phyloP scores from a whole-genome alignment of 805 yeast genomes.

The Cyberlindnera sargentensis region DNA sequence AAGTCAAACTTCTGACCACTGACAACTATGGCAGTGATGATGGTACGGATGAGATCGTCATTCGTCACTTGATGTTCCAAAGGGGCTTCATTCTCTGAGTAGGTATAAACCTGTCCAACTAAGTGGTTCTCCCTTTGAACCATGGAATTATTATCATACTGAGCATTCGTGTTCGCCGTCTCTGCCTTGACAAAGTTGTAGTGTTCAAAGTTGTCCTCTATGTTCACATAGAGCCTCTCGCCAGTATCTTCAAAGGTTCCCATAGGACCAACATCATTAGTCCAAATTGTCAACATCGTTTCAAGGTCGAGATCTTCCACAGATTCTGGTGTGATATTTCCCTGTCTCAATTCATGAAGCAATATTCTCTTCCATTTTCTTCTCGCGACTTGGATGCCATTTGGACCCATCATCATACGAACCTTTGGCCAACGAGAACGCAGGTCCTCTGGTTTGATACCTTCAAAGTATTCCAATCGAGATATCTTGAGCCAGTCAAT shows the following conservation, averaged over 20 bases:
- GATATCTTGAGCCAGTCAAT: slow-evolving; percentile 65
- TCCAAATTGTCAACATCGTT: slow-evolving; percentile 60
- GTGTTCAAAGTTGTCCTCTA: slow-evolving; percentile 40
- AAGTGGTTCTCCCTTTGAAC: slow-evolving; percentile 58
- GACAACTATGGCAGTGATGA: slow-evolving; percentile 29
- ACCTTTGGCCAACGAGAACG: slow-evolving; percentile 67
- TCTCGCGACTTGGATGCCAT: slow-evolving; percentile 46
- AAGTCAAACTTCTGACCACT: slow-evolving; percentile 21
- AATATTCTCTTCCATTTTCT: slow-evolving; percentile 64
- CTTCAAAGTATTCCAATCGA: slow-evolving; percentile 29
- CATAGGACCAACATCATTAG: slow-evolving; percentile 34
- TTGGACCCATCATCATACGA: slow-evolving; percentile 51
- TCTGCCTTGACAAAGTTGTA: slow-evolving; percentile 34
- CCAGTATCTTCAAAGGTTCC: slow-evolving; percentile 6
- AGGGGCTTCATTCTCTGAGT: slow-evolving; percentile 8
- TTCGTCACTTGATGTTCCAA: neutral
- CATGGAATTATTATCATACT: slow-evolving; percentile 56
- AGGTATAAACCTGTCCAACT: slow-evolving; percentile 38
- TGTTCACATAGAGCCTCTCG: slow-evolving; percentile 27
- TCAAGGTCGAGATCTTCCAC: slow-evolving; percentile 43
- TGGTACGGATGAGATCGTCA: slow-evolving; percentile 23
- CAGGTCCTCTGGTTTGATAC: slow-evolving; percentile 35
- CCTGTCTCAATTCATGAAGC: slow-evolving; percentile 50
- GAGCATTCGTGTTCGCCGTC: slow-evolving; percentile 25
- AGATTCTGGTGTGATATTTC: slow-evolving; percentile 41